These are phyloP conservation scores for Bipolaris zeicola DNA, from an alignment of 2,329 filamentous ascomycete species.

Conservation along the genomic window DNA sequence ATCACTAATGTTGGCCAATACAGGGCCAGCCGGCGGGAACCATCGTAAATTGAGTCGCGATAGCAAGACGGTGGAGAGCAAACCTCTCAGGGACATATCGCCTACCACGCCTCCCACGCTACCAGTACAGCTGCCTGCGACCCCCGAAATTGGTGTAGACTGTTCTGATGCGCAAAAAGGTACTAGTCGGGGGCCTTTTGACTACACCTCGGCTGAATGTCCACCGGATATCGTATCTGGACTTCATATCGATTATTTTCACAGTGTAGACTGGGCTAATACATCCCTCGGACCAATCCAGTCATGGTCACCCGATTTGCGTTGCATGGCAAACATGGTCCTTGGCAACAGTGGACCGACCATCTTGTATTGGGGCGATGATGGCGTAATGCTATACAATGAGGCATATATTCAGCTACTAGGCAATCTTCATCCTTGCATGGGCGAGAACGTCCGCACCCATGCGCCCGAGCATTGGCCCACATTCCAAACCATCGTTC, in stretches of 20 bases:
- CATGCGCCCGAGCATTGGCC: constrained; percentile 70
- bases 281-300: constrained; percentile 76
- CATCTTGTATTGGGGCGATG: constrained; percentile 61
- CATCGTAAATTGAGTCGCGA: constrained; percentile 8
- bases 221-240: not conserved
- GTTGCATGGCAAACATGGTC: constrained; percentile 76
- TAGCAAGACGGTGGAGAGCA: constrained; percentile 51
- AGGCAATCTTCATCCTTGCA: constrained; percentile 57
- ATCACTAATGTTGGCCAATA: constrained; percentile 18
- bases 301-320: constrained; percentile 69
- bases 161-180: not conserved
- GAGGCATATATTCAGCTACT: constrained; percentile 41
- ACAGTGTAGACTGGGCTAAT: constrained; percentile 71
- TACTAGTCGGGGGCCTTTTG: constrained; percentile 15
- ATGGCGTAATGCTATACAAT: constrained; percentile 48
- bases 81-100: constrained; percentile 48
- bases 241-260: constrained; percentile 70
- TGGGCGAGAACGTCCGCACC: constrained; percentile 65
- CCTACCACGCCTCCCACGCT: constrained; percentile 35
- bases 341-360: constrained; percentile 63
- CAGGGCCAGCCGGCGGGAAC: constrained; percentile 3
- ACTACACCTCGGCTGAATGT: constrained; percentile 20
- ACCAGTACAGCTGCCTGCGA: not conserved
- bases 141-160: not conserved
- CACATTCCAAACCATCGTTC: constrained; percentile 28